Evolutionary conservation across 371 early-diverging fungal species (phyloP).

Genomic region (Circinella minor): DNA sequence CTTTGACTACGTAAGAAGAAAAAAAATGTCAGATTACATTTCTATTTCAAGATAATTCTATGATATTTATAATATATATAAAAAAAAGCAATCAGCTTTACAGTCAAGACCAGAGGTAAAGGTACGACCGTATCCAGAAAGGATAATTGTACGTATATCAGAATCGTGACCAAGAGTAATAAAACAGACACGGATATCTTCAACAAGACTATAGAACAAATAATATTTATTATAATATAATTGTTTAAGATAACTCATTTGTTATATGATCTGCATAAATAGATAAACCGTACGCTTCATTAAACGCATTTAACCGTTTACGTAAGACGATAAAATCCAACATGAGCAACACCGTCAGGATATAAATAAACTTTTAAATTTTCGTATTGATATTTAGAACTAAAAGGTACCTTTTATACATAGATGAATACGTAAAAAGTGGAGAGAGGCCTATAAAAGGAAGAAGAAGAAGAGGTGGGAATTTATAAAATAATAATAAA

Average conservation of each 20-base stretch:
- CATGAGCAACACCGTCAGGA: constrained; percentile 73
- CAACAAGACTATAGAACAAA: constrained; percentile 7
- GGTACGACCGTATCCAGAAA: constrained; percentile 75
- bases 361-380: constrained; percentile 61
- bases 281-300: too few relatives aligned
- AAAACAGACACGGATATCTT: constrained; percentile 51
- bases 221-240: too few relatives aligned
- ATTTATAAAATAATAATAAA: too few relatives aligned
- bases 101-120: constrained; percentile 93
- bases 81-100: too few relatives aligned
- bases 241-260: too few relatives aligned
- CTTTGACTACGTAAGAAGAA: neutral
- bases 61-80: too few relatives aligned
- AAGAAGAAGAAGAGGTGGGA: too few relatives aligned
- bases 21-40: neutral
- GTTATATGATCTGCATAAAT: too few relatives aligned
- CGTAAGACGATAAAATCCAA: constrained; percentile 84
- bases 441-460: neutral
- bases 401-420: neutral
- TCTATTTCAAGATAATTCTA: too few relatives aligned
- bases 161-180: constrained; percentile 57
- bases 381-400: constrained; percentile 56
- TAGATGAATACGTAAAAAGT: neutral
- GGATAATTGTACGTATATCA: constrained; percentile 70
- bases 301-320: constrained; percentile 81